These are phyloP conservation scores for Vigna reflexopilosa DNA, from an alignment of 306 rosid genomes.

Conservation along the genomic window DNA sequence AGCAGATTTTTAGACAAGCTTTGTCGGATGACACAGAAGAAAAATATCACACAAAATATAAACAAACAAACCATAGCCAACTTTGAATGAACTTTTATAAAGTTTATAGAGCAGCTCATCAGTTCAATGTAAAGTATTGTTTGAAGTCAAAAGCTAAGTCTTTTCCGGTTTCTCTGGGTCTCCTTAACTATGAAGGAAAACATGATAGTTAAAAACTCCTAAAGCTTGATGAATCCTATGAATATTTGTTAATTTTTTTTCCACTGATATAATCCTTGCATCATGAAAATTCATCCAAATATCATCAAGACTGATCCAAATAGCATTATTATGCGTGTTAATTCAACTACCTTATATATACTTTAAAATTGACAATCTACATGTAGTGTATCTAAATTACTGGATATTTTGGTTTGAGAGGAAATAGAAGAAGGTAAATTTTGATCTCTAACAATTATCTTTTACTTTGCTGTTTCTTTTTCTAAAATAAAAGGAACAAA, in stretches of 20 bases:
- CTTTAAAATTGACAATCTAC: neutral
- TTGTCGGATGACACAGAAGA: too few relatives aligned
- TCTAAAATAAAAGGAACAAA: too few relatives aligned
- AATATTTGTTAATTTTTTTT: neutral
- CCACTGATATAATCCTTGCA: neutral
- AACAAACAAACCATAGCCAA: neutral
- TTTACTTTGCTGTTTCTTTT: too few relatives aligned
- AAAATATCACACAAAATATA: too few relatives aligned
- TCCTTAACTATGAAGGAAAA: neutral
- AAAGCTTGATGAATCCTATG: neutral
- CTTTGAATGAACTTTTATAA: conserved; percentile 12
- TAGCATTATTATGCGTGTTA: neutral
- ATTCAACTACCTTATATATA: neutral
- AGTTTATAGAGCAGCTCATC: conserved; percentile 29
- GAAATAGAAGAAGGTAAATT: neutral
- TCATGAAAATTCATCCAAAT: neutral
- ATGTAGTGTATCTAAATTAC: neutral
- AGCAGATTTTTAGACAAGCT: too few relatives aligned
- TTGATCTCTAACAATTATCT: neutral
- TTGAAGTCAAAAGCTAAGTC: conserved; percentile 3
- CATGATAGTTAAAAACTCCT: neutral
- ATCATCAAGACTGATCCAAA: neutral
- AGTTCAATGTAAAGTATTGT: neutral
- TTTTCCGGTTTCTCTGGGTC: conserved; percentile 2
- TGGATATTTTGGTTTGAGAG: neutral